phyloP scores from a whole-genome alignment of 768 basidiomycete genomes.

The Phlegmacium glaucopus region DNA sequence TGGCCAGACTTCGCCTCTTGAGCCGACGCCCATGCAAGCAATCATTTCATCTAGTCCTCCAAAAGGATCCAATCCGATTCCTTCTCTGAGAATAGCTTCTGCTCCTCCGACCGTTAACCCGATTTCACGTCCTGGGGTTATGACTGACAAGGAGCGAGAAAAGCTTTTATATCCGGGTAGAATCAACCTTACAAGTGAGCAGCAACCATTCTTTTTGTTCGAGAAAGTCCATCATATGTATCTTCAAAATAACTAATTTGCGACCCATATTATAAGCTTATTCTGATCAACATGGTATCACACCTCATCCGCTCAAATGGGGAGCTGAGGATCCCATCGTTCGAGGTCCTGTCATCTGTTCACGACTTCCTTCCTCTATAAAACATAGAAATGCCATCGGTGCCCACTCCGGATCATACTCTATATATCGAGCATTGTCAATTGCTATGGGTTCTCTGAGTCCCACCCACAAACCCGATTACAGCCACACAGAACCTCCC shows the following conservation, averaged over 20 bases:
- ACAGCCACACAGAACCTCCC: conserved; percentile 80
- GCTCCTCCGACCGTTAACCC: conserved; percentile 3
- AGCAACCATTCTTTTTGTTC: background rate
- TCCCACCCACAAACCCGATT: conserved; percentile 81
- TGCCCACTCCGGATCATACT: conserved; percentile 91
- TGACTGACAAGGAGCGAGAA: conserved; percentile 64
- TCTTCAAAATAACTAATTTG: background rate
- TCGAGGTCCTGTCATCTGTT: conserved; percentile 88
- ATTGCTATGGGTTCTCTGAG: conserved; percentile 86
- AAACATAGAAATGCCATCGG: conserved; percentile 93
- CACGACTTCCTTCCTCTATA: conserved; percentile 77
- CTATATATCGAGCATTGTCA: conserved; percentile 89
- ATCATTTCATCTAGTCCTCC: conserved; percentile 1
- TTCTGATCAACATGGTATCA: conserved; percentile 89
- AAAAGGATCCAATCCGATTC: conserved; percentile 18
- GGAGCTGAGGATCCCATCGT: conserved; percentile 59
- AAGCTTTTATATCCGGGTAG: conserved; percentile 77
- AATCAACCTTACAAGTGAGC: conserved; percentile 79
- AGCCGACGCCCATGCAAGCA: conserved; percentile 24
- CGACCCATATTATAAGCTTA: conserved; percentile 51
- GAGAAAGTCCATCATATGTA: background rate
- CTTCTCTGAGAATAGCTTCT: conserved; percentile 19
- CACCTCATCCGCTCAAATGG: conserved; percentile 79
- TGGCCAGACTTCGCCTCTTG: conserved; percentile 20
- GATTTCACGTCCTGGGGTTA: conserved; percentile 1